Evolutionary conservation across 306 rosid genomes (phyloP), one percentile per base, ranked within the genome.

Genomic region (Adenanthera pavonina): DNA sequence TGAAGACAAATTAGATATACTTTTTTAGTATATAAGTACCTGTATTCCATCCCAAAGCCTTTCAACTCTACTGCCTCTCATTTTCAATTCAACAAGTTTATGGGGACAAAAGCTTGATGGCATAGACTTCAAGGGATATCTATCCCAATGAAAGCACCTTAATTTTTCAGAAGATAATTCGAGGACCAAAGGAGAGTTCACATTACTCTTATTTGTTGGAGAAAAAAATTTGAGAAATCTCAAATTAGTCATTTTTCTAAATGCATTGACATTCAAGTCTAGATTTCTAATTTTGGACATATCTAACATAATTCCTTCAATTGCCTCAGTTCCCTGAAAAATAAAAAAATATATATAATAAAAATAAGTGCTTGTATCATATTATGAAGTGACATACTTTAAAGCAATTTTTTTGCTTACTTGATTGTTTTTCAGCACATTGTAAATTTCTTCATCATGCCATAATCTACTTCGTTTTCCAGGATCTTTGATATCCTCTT

Each of bases 391-490:
- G 30, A 25, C 30, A 25, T 25, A 25, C 30, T 25, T 25, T 25
- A 25, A 25, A 25, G 30, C 30, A 25, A 25, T 25, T 25, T 25
- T 47, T 60, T 7, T n/a, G 70, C 68, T 10, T 76, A 84, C 87
- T 19, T 0, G 65, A 0, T 76, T 83, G 47, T 72, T 11, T 56
- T 57, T 11, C 4, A 81, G 38, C 6, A 84, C 65, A 51, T 54
- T 12, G 9, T 2, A 7, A 7, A 68, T 46, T 59, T 70, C 79
- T 16, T 47, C 48, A 5, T 0, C 4, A 52, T n/a, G 13, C 75
- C 77, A 80, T 25, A 88, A 16, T 41, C 89, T 68, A 47, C 82
- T 88, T 53, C 84, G 74, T 7, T 56, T 46, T 19, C 78, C 87
- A 6, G 83, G 77, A 9, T 77, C 30, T 6, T 83, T 72, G 11